These are phyloP conservation scores for Alternaria conjuncta DNA, from an alignment of 2,329 filamentous ascomycete species.

Conservation along the genomic window DNA sequence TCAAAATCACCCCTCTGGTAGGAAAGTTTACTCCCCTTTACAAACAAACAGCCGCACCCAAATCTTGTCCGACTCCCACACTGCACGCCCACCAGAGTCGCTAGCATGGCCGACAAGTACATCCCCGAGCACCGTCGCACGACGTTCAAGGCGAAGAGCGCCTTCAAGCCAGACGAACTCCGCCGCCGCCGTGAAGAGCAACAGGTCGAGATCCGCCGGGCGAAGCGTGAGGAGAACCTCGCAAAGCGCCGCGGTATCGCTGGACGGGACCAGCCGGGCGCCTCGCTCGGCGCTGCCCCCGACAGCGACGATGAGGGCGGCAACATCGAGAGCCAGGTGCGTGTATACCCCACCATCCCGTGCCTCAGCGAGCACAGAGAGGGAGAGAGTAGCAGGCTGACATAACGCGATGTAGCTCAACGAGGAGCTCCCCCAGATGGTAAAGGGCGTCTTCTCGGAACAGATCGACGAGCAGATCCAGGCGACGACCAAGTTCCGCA, in stretches of 20 bases:
- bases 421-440: slow-evolving; percentile 98
- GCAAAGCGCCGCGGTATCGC: slow-evolving; percentile 97
- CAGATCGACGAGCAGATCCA: slow-evolving; percentile 98
- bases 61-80: slow-evolving; percentile 22
- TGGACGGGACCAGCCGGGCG: slow-evolving; percentile 75
- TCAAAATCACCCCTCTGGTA: slow-evolving; percentile 38
- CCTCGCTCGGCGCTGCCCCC: slow-evolving; percentile 82
- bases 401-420: slow-evolving; percentile 69
- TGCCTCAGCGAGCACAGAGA: not conserved
- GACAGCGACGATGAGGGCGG: slow-evolving; percentile 98
- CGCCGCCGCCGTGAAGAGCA: slow-evolving; percentile 98
- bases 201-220: slow-evolving; percentile 98
- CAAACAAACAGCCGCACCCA: slow-evolving; percentile 39
- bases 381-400: slow-evolving; percentile 19
- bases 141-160: slow-evolving; percentile 99
- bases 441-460: slow-evolving; percentile 95
- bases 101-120: slow-evolving; percentile 94
- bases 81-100: slow-evolving; percentile 26
- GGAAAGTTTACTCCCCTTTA: slow-evolving; percentile 40
- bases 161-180: slow-evolving; percentile 98
- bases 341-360: slow-evolving; percentile 43
- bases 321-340: slow-evolving; percentile 95
- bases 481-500: slow-evolving; percentile 97
- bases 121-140: slow-evolving; percentile 99
- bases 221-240: slow-evolving; percentile 98